Evolutionary conservation across 371 early-diverging fungal species (phyloP).

Genomic region (Mucor plumbeus): DNA sequence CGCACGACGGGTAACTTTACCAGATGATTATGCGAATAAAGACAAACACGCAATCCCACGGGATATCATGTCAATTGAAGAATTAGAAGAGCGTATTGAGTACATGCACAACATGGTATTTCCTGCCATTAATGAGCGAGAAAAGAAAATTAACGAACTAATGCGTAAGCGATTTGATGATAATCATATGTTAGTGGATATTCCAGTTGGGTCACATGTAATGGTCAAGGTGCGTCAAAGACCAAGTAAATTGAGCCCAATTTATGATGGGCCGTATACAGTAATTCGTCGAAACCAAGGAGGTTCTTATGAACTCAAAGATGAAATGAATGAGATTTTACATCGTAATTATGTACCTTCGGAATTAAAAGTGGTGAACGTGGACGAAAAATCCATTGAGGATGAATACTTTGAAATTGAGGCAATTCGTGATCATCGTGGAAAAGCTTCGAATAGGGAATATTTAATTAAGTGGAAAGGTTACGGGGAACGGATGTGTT

Average conservation of each 20-base stretch:
- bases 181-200: conserved; percentile 13
- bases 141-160: not conserved
- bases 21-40: not conserved
- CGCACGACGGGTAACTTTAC: not conserved
- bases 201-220: conserved; percentile 6
- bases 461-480: conserved; percentile 12
- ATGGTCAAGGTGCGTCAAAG: conserved; percentile 13
- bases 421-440: conserved; percentile 17
- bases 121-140: conserved; percentile 29
- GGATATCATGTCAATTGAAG: conserved; percentile 7
- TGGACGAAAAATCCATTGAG: conserved; percentile 13
- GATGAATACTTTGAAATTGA: conserved; percentile 8
- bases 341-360: conserved; percentile 15
- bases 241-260: not conserved
- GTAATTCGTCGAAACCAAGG: conserved; percentile 12
- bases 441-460: not conserved
- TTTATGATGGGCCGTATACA: conserved; percentile 20
- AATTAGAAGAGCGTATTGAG: conserved; percentile 17
- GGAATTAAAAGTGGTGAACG: conserved; percentile 17
- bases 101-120: conserved; percentile 27
- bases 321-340: conserved; percentile 13
- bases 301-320: conserved; percentile 12
- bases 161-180: conserved; percentile 13
- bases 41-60: not conserved
- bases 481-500: conserved; percentile 12